A percentile compares a stretch with the other conserved stretches of the same genome.
These are phyloP conservation scores for Paecilomyces formosus DNA, from an alignment of 2,329 filamentous ascomycete species.

Conservation along the genomic window DNA sequence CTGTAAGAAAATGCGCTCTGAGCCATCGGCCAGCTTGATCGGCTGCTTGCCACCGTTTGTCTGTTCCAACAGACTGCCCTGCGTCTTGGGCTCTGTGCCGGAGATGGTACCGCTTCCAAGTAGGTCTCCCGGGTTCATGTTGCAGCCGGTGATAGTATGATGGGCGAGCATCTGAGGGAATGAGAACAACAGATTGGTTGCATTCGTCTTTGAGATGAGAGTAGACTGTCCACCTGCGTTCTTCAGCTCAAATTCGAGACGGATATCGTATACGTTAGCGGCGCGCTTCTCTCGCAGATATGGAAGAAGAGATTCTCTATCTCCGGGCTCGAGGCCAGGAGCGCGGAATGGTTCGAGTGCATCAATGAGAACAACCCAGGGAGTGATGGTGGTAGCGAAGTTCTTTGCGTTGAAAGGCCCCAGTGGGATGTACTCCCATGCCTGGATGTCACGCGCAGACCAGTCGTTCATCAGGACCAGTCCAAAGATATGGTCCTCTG, in stretches of 20 bases:
- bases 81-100: slow-evolving; percentile 49
- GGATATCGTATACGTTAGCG: slow-evolving; percentile 59
- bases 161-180: slow-evolving; percentile 79
- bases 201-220: slow-evolving; percentile 54
- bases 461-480: slow-evolving; percentile 81
- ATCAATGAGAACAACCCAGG: slow-evolving; percentile 72
- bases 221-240: slow-evolving; percentile 44
- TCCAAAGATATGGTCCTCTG: slow-evolving; percentile 67
- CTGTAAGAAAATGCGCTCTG: slow-evolving; percentile 62
- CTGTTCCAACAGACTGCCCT: slow-evolving; percentile 67
- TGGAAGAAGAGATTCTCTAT: slow-evolving; percentile 48
- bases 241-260: slow-evolving; percentile 54
- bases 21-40: slow-evolving; percentile 55
- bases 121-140: slow-evolving; percentile 65
- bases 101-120: slow-evolving; percentile 74
- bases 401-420: slow-evolving; percentile 82
- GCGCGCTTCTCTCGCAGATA: slow-evolving; percentile 57
- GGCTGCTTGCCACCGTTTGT: slow-evolving; percentile 60
- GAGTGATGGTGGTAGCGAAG: slow-evolving; percentile 68
- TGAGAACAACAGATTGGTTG: slow-evolving; percentile 67
- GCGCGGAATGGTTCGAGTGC: slow-evolving; percentile 63
- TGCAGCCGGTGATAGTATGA: slow-evolving; percentile 69
- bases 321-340: slow-evolving; percentile 44
- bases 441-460: slow-evolving; percentile 75
- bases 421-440: slow-evolving; percentile 76